A percentile compares a stretch with the other conserved stretches of the same genome.
Evolutionary conservation across 2,329 filamentous ascomycete species (phyloP).

Genomic region (Colletotrichum agaves): DNA sequence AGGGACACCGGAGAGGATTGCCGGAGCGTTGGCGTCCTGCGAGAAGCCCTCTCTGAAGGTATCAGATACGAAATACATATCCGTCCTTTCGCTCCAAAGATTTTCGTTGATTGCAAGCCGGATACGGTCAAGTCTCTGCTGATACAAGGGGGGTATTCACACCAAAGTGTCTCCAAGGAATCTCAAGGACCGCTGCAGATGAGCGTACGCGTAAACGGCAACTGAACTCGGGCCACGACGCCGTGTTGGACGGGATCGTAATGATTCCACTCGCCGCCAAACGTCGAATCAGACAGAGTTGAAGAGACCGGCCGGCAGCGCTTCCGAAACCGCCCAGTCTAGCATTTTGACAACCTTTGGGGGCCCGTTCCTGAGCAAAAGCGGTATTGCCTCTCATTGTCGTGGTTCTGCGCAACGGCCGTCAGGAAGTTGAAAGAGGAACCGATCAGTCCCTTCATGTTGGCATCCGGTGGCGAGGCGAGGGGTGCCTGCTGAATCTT

Average conservation of each 20-base stretch:
- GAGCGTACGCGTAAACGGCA: slow-evolving; percentile 45
- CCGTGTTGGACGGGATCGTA: slow-evolving; percentile 46
- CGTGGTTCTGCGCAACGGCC: slow-evolving; percentile 44
- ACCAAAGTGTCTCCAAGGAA: slow-evolving; percentile 39
- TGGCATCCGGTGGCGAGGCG: slow-evolving; percentile 37
- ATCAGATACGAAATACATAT: slow-evolving; percentile 43
- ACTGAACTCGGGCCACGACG: slow-evolving; percentile 46
- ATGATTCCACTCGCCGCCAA: slow-evolving; percentile 50
- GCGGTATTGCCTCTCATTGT: slow-evolving; percentile 43
- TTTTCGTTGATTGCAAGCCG: slow-evolving; percentile 41
- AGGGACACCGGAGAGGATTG: slow-evolving; percentile 45
- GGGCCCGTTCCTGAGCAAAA: slow-evolving; percentile 44
- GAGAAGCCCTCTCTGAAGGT: slow-evolving; percentile 39
- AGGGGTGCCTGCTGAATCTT: slow-evolving; percentile 47
- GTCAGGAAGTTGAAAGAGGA: slow-evolving; percentile 49
- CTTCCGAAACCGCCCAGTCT: slow-evolving; percentile 48
- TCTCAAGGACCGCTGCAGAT: slow-evolving; percentile 42
- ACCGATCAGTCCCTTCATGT: slow-evolving; percentile 47
- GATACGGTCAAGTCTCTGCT: slow-evolving; percentile 41
- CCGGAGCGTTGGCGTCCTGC: slow-evolving; percentile 47
- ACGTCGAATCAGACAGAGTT: slow-evolving; percentile 42
- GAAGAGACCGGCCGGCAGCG: slow-evolving; percentile 41
- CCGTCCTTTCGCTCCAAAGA: slow-evolving; percentile 42
- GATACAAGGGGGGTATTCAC: slow-evolving; percentile 40
- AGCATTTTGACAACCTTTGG: slow-evolving; percentile 45